Percentiles rank a stretch among this genome's conserved stretches.
These are phyloP conservation scores for Miscanthus lutarioriparius DNA, from an alignment of 176 grass and related monocot species.

Conservation along the genomic window DNA sequence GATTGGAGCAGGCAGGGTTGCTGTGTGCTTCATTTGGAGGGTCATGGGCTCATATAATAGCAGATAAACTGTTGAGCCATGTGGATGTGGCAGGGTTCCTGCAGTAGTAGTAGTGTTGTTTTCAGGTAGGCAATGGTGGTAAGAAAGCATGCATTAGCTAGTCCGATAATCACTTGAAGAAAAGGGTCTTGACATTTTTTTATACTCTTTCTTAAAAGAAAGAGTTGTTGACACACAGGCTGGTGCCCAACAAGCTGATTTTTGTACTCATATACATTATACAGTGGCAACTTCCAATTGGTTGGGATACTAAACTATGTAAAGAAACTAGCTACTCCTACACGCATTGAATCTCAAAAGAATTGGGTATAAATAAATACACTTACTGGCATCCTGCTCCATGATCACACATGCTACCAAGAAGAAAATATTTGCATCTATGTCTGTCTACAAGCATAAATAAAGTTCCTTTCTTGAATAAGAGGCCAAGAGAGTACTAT, in stretches of 20 bases:
- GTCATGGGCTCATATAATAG: slow-evolving; percentile 15
- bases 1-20: neutral
- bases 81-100: neutral
- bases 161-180: neutral
- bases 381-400: neutral
- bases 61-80: slow-evolving; percentile 19
- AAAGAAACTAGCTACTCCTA: neutral
- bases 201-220: neutral
- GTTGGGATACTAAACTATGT: neutral
- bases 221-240: neutral
- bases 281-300: neutral
- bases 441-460: neutral
- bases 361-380: neutral
- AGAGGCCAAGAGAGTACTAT: neutral
- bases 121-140: neutral
- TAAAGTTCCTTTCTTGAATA: neutral
- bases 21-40: slow-evolving; percentile 18
- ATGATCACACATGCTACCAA: slow-evolving; percentile 19
- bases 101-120: neutral
- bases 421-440: neutral
- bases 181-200: neutral
- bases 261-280: neutral
- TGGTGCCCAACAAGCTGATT: neutral
- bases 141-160: neutral
- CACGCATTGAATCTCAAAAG: neutral